phyloP scores from a whole-genome alignment of 2,329 filamentous ascomycete species.

The Verruconis gallopava region DNA sequence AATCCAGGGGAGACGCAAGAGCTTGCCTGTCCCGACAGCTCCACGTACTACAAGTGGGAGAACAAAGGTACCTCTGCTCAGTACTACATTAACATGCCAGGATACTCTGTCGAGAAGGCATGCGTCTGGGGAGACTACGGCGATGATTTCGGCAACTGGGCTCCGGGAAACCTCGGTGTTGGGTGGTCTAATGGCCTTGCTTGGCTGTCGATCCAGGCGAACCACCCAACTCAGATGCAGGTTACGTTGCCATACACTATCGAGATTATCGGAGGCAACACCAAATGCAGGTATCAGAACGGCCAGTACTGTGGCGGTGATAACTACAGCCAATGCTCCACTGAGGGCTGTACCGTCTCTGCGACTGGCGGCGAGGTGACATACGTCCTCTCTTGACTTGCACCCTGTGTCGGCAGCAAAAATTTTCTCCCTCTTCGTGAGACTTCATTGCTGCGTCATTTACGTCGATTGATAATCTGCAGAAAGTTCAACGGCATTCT shows the following conservation, averaged over 20 bases:
- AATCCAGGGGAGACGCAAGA: constrained; percentile 44
- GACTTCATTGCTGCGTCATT: too few relatives aligned
- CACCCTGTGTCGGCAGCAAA: too few relatives aligned
- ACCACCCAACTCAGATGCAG: constrained; percentile 54
- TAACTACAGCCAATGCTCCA: constrained; percentile 35
- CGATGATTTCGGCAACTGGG: constrained; percentile 86
- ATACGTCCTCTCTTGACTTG: constrained; percentile 2
- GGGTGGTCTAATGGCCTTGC: constrained; percentile 57
- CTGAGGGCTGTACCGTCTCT: constrained; percentile 61
- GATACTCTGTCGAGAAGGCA: constrained; percentile 49
- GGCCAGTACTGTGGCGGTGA: constrained; percentile 46
- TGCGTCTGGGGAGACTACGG: constrained; percentile 60
- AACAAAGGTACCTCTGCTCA: constrained; percentile 69
- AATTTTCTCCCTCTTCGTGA: too few relatives aligned
- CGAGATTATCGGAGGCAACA: constrained; percentile 54
- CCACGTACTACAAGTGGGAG: constrained; percentile 64
- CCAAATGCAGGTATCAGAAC: constrained; percentile 53
- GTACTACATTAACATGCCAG: constrained; percentile 89
- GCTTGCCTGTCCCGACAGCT: constrained; percentile 63
- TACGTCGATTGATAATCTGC: too few relatives aligned
- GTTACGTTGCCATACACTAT: constrained; percentile 67
- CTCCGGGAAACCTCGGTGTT: constrained; percentile 74
- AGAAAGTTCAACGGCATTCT: too few relatives aligned
- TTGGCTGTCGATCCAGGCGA: constrained; percentile 76
- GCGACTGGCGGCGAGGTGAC: constrained; percentile 1